These are phyloP conservation scores for Cyclotella atomus DNA, from an alignment of 108 stramenopile species.

Conservation along the genomic window DNA sequence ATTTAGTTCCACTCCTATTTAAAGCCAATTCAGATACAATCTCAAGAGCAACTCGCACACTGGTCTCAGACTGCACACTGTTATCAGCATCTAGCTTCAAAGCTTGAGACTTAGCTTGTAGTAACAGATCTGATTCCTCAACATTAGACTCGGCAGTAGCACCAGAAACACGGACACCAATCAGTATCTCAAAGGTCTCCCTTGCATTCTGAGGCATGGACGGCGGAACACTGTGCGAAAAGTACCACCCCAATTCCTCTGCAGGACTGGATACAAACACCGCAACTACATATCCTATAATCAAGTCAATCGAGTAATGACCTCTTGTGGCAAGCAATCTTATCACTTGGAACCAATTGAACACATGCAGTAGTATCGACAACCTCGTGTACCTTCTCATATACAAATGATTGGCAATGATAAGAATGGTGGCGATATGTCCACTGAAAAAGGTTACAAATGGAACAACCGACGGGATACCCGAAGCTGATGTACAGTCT, in stretches of 20 bases:
- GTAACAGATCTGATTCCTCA: background rate
- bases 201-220: slow-evolving; percentile 1
- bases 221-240: slow-evolving; percentile 26
- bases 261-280: slow-evolving; percentile 43
- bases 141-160: background rate
- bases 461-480: slow-evolving; percentile 1
- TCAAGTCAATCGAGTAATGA: slow-evolving; percentile 64
- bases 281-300: slow-evolving; percentile 58
- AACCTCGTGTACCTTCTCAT: slow-evolving; percentile 1
- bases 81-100: background rate
- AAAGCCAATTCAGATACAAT: slow-evolving; percentile 9
- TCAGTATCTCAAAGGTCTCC: slow-evolving; percentile 31
- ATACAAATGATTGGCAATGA: slow-evolving; percentile 55
- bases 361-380: slow-evolving; percentile 31
- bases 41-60: slow-evolving; percentile 16
- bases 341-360: slow-evolving; percentile 48
- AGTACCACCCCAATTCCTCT: slow-evolving; percentile 36
- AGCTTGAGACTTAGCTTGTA: background rate
- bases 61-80: slow-evolving; percentile 20
- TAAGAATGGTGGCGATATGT: slow-evolving; percentile 45
- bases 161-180: slow-evolving; percentile 22
- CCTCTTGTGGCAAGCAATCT: slow-evolving; percentile 57
- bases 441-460: slow-evolving; percentile 55
- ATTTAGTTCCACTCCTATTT: too few species aligned
- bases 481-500: background rate